Evolutionary conservation across 768 basidiomycete species (phyloP).

Genomic region (Chiua virens): DNA sequence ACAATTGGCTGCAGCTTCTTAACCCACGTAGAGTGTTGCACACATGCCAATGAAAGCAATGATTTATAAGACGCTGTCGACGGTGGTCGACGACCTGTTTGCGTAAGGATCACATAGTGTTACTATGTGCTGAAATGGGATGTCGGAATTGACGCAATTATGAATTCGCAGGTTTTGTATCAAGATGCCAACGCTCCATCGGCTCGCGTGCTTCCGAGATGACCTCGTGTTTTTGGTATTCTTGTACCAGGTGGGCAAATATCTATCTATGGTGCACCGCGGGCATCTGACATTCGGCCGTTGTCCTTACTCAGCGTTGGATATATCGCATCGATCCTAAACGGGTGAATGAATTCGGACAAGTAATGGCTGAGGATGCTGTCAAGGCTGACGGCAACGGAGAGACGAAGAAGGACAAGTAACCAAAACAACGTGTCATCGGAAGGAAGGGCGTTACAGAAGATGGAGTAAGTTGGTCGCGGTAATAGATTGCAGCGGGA

Average conservation of each 20-base stretch:
- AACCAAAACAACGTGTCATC: conserved; percentile 12
- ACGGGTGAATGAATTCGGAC: conserved; percentile 95
- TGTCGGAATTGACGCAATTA: conserved; percentile 13
- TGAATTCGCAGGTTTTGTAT: conserved; percentile 71
- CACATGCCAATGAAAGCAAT: conserved; percentile 99
- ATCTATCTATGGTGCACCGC: conserved; percentile 7
- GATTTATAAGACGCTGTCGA: conserved; percentile 92
- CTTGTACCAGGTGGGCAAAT: conserved; percentile 75
- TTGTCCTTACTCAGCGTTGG: conserved; percentile 60
- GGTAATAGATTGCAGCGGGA: conserved; percentile 3
- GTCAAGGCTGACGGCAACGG: conserved; percentile 38
- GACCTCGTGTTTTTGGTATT: conserved; percentile 91
- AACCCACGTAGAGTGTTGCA: conserved; percentile 70
- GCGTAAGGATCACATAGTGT: conserved; percentile 51
- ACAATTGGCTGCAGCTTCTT: conserved; percentile 4
- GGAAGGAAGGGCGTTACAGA: conserved; percentile 1
- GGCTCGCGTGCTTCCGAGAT: conserved; percentile 87
- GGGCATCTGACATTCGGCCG: conserved; percentile 9
- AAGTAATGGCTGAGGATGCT: conserved; percentile 61
- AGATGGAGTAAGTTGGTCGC: conserved; percentile 4
- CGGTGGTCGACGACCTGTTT: conserved; percentile 90
- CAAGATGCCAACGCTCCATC: conserved; percentile 95
- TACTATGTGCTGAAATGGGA: conserved; percentile 13
- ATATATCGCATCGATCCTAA: conserved; percentile 96
- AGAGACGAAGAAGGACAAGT: conserved; percentile 62